Evolutionary conservation across 75 land plant species (phyloP), one percentile per base, ranked within the genome.

Genomic region (Pinus taeda): DNA sequence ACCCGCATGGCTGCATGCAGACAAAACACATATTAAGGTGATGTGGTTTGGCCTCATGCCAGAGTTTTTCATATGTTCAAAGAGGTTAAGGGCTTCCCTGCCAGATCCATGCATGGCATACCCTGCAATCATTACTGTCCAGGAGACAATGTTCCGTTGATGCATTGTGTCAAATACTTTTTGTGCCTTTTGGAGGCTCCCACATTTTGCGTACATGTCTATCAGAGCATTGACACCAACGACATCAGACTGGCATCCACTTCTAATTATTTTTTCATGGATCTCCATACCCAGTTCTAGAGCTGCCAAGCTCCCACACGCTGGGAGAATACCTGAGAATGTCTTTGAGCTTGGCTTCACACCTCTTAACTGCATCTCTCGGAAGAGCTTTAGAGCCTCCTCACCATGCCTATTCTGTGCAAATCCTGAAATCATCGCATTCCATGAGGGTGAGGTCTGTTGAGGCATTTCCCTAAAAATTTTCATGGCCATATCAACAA

Each of bases 201-300:
- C 93, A 79, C 89, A 84, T 74, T 91, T 89, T n/a, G 89, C 82
- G 80, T 91, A 89, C 86, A 85, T 86, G 59, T 89, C 91, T 59
- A 87, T 83, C 33, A 89, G 75, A 39, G 91, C 82, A 63, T 83
- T 91, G 26, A 22, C 57, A 39, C 79, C 74, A 76, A 82, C 62
- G 71, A 73, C 14, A 75, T 82, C 49, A 74, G 84, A 66, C 60
- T 80, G 72, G 59, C 85, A 86, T 12, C 74, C 77, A 49, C 67
- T 84, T 56, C 75, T 77, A 15, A 63, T 45, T 13, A 87, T 74
- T 33, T 78, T 74, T 9, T 77, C 89, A 83, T 91, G 87, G 3
- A 89, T 42, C 8, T 42, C 49, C 12, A 45, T 76, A 15, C 85
- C 89, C 75, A 81, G 84, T 65, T 77, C 71, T 76, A 85, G 74